A percentile compares a stretch with the other conserved stretches of the same genome.
Conservation (phyloP, 139 green algal genomes). For the Chlamydomonas schloesseri region DNA sequence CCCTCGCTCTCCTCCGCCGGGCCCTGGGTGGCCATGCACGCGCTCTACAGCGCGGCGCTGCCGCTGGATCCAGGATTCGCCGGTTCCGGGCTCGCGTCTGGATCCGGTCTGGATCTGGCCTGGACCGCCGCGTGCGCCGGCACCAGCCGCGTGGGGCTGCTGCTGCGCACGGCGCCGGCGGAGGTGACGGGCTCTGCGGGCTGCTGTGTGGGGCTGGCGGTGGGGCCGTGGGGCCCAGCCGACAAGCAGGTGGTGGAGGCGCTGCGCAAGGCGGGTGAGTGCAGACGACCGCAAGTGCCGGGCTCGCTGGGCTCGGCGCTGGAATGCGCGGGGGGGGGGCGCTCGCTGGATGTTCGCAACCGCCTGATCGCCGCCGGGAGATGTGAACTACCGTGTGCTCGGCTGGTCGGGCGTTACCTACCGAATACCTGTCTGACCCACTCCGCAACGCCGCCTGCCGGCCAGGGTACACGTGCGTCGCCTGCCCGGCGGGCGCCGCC, state of each 20-base stretch:
- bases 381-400: no score
- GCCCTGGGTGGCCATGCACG: neutral
- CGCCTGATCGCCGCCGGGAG: no score
- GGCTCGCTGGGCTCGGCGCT: no score
- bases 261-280: conserved; percentile 18
- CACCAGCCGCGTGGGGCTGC: conserved; percentile 15
- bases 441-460: no score
- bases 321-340: no score
- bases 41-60: conserved; percentile 17
- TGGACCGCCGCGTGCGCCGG: conserved; percentile 1
- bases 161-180: conserved; percentile 1
- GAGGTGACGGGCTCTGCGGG: neutral
- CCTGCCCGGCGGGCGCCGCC: neutral
- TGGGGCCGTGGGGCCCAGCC: neutral
- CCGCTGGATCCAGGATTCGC: neutral
- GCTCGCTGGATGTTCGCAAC: no score
- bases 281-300: no score
- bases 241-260: neutral
- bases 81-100: no score
- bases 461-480: conserved; percentile 6
- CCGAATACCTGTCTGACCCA: no score
- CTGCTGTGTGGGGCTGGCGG: neutral
- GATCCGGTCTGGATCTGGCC: conserved; percentile 17
- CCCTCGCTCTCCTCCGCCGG: neutral
- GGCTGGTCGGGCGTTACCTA: no score